Percentiles rank a stretch among this genome's conserved stretches.
These are phyloP conservation scores for Immersiporthe knoxdaviesiana DNA, from an alignment of 2,329 filamentous ascomycete species.

Conservation along the genomic window DNA sequence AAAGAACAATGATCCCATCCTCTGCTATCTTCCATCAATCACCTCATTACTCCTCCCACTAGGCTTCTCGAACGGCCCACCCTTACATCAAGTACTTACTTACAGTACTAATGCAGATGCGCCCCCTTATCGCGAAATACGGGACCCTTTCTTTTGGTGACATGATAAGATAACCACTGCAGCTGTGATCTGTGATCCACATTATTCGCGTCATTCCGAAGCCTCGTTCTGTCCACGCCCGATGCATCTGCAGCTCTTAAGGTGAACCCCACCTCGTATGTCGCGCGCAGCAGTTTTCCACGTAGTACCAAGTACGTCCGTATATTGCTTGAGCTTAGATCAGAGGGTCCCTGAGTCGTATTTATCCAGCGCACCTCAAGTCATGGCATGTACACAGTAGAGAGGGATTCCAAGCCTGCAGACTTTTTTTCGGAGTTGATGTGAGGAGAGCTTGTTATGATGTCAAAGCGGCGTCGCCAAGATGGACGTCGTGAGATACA, in stretches of 20 bases:
- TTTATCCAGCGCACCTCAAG: background rate
- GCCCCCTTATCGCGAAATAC: slow-evolving; percentile 19
- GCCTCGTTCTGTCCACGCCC: background rate
- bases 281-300: background rate
- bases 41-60: background rate
- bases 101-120: background rate
- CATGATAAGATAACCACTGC: slow-evolving; percentile 18
- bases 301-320: too few relatives aligned
- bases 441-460: background rate
- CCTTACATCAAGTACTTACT: background rate
- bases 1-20: background rate
- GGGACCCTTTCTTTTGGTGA: slow-evolving; percentile 1
- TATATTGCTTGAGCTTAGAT: background rate
- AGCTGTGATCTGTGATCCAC: slow-evolving; percentile 18
- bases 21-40: background rate
- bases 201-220: slow-evolving; percentile 19
- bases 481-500: background rate
- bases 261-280: slow-evolving; percentile 4
- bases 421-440: background rate
- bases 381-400: background rate
- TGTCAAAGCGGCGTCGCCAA: background rate
- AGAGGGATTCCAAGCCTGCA: background rate
- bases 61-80: background rate
- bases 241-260: background rate
- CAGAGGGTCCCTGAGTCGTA: background rate